Evolutionary conservation across 73 alveolate genomes (phyloP).

Genomic region (Paramecium biaurelia): DNA sequence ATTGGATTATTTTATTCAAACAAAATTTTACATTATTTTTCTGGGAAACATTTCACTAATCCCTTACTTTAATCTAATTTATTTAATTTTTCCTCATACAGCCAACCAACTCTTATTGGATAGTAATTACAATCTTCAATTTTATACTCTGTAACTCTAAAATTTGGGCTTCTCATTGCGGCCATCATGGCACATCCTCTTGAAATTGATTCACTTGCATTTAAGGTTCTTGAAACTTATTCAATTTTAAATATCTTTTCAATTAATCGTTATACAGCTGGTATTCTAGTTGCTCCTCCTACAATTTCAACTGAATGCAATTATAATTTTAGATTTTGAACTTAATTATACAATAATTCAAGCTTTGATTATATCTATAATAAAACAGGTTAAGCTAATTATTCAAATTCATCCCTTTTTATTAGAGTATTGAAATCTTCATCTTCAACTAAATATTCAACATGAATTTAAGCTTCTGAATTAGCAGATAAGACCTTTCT

Average conservation of each 20-base stretch:
- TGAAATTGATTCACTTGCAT: slow-evolving; percentile 96
- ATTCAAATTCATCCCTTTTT: slow-evolving; percentile 92
- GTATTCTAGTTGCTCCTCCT: slow-evolving; percentile 97
- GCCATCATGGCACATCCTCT: slow-evolving; percentile 99
- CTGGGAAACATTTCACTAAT: slow-evolving; percentile 36
- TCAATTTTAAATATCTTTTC: slow-evolving; percentile 87
- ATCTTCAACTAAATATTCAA: slow-evolving; percentile 94
- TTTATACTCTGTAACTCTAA: slow-evolving; percentile 85
- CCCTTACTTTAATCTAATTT: slow-evolving; percentile 66
- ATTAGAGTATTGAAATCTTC: slow-evolving; percentile 85
- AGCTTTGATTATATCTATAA: background rate
- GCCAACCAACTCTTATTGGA: slow-evolving; percentile 87
- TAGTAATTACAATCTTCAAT: slow-evolving; percentile 82
- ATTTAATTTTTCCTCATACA: slow-evolving; percentile 45
- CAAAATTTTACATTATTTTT: slow-evolving; percentile 62
- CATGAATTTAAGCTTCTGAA: slow-evolving; percentile 80
- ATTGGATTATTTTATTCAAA: slow-evolving; percentile 65
- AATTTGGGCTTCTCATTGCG: slow-evolving; percentile 97
- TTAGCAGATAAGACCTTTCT: slow-evolving; percentile 95
- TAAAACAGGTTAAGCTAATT: slow-evolving; percentile 62
- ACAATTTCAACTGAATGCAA: slow-evolving; percentile 94
- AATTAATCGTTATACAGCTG: slow-evolving; percentile 79
- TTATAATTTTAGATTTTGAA: slow-evolving; percentile 72
- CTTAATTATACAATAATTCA: background rate
- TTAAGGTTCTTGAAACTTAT: slow-evolving; percentile 90